Base-by-base conservation (phyloP, 345 rosid genomes). In the Syzygium aromaticum region DNA sequence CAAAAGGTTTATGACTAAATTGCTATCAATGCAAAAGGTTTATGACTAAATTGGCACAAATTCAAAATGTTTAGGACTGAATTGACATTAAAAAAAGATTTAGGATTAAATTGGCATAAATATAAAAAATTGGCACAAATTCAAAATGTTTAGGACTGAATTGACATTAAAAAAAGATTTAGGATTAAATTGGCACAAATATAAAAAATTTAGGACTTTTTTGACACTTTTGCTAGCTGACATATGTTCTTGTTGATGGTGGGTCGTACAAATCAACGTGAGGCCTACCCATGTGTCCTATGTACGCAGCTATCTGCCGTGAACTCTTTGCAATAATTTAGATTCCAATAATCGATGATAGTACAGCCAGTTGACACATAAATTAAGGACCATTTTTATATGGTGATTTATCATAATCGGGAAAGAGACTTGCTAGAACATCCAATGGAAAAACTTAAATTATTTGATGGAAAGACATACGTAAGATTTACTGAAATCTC, bases 391-490 rank as follows among this genome's bases (percentile, higher is more conserved):
- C 73, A 6, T 61, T 1, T n/a, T n/a, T 7, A 51, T 12, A 51
- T 11, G 13, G 52, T 11, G 52, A 51, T 51, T 11, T 11, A 11
- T 51, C 11, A 51, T 11, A 51, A 51, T 51, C 14, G 30, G 67
- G 67, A 27, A 59, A 59, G 67, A 15, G 28, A 11, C 30, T 7
- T n/a, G 33, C 33, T 57, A 57, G 1, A 59, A 59, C 11, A 59
- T 59, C 0, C 10, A 11, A 0, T 25, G 0, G 6, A 0, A 59
- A 11, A 59, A 59, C 30, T 59, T 27, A 59, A 59, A 59, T 27
- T n/a, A 59, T 59, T 25, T 25, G 27, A 28, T 59, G 30, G 7
- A 59, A 59, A 10, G 63, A 56, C 5, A n/a, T 0, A 56, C 23
- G 5, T n/a, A 56, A 56, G 0, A 23, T 56, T 56, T 23, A 56